phyloP scores from a whole-genome alignment of 169 alveolate species.

The Plasmodium knowlesi region DNA sequence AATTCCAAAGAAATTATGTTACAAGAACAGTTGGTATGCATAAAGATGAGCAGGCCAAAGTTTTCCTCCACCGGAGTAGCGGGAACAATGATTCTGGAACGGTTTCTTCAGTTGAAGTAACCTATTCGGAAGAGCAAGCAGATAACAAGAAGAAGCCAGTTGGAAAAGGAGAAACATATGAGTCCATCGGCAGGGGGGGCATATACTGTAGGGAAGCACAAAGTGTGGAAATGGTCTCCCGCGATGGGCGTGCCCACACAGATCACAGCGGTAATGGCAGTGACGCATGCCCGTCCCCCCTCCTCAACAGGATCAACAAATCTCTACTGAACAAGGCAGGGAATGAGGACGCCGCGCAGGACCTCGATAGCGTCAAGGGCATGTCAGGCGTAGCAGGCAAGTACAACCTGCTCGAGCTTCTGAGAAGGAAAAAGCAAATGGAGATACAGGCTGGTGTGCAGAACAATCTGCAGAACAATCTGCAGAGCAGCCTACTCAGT shows the following conservation, averaged over 20 bases:
- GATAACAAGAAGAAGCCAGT: background rate
- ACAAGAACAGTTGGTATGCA: background rate
- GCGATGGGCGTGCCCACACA: background rate
- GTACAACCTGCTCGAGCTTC: conserved; percentile 1
- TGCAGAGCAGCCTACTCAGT: background rate
- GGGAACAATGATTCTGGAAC: background rate
- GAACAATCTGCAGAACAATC: too few relatives aligned
- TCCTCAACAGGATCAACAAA: conserved; percentile 14
- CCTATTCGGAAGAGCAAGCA: background rate
- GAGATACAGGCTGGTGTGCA: background rate
- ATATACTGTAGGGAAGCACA: background rate
- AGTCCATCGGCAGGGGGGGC: background rate
- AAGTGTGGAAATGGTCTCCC: background rate
- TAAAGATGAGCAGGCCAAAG: conserved; percentile 2
- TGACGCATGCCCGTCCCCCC: conserved; percentile 8
- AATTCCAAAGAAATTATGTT: background rate
- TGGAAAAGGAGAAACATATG: background rate
- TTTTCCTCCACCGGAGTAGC: background rate
- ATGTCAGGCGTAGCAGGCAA: background rate
- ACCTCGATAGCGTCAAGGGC: background rate
- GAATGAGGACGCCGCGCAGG: background rate
- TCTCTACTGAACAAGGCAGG: background rate
- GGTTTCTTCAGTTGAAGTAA: background rate
- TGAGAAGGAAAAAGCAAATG: conserved; percentile 5
- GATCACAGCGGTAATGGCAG: background rate